Evolutionary conservation across 148 eudicot species (phyloP), one percentile per base, ranked within the genome.

Genomic region (Camellia granthamiana): DNA sequence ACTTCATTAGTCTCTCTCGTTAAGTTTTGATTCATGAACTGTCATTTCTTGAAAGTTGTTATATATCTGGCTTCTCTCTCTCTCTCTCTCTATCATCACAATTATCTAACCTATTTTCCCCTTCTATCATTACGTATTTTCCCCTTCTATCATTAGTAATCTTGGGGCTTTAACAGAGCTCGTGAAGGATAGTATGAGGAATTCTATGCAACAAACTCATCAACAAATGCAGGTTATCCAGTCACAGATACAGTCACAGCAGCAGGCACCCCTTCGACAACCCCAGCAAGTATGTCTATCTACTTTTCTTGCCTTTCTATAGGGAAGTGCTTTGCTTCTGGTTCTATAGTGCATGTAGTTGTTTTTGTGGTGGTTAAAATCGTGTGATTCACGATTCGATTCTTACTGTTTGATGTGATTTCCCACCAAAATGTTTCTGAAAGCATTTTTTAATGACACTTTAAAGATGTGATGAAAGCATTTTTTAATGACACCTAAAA

Each of bases 141-240:
- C 41, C 6, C 60, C 64, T 67, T 78, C 54, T 65, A 70, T 84
- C 65, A 42, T 79, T 90, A 92, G 99, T 80, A 92, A 91, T 85
- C 88, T 93, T 82, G 91, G 85, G 65, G 81, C 86, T 76, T 87
- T 96, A 72, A 86, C 91, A 30, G 95, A 93, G 77, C 85, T 86
- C 80, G 86, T 96, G 73, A 96, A 93, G 90, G 93, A 89, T 83
- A 83, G 89, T 80, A 55, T 83, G 63, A 86, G 91, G 85, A 91
- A 84, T 68, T 54, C 70, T 79, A 84, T 76, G 52, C 99, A 87
- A 79, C 92, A 85, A 84, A 85, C 84, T 84, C 87, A 88, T 65
- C 92, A 88, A 81, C 94, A 90, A 83, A 74, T 83, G 61, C 91
- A 88, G 78, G 86, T 83, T 59, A 81, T 88, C 76, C 95, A 87